phyloP scores from a whole-genome alignment of 2,329 filamentous ascomycete genomes.

The Trichoderma lentiforme region DNA sequence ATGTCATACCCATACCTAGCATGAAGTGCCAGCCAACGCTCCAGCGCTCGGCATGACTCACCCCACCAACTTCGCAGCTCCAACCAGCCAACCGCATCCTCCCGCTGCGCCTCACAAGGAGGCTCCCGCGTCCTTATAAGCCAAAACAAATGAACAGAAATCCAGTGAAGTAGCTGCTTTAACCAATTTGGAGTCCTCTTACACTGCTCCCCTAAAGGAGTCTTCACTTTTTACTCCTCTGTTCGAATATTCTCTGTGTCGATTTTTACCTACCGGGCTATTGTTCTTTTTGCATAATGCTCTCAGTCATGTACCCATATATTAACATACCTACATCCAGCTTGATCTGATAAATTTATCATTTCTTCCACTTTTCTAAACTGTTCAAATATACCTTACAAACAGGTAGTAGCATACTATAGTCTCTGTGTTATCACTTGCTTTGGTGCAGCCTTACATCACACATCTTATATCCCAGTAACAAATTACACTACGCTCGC shows the following conservation, averaged over 20 bases:
- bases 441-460: neutral
- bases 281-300: neutral
- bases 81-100: neutral
- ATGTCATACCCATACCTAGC: neutral
- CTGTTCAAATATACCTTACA: neutral
- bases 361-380: neutral
- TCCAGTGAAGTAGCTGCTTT: slow-evolving; percentile 14
- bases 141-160: neutral
- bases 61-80: neutral
- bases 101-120: neutral
- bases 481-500: neutral
- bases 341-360: neutral
- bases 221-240: slow-evolving; percentile 8
- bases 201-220: neutral
- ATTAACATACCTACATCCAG: neutral
- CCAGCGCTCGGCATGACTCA: neutral
- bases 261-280: neutral
- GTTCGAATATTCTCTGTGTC: neutral
- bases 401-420: neutral
- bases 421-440: neutral
- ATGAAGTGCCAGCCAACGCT: neutral
- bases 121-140: neutral
- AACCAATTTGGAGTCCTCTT: neutral
- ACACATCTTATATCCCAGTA: neutral
- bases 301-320: neutral